These are phyloP conservation scores for Friedmanniomyces endolithicus DNA, from an alignment of 495 filamentous ascomycete species.

Conservation along the genomic window DNA sequence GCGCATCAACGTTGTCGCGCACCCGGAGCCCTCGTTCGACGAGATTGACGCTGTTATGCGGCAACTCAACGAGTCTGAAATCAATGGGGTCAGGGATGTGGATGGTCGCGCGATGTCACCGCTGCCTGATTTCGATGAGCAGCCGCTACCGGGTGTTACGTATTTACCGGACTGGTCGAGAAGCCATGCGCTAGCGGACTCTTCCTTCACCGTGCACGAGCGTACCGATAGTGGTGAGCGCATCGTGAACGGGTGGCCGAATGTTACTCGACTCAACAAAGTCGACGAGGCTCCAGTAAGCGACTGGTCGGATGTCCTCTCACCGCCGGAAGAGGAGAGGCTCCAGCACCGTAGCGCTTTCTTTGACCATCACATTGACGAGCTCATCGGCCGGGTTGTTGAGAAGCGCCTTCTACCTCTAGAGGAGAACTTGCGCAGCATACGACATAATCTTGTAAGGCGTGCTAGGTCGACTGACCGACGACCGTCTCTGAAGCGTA, in stretches of 20 bases:
- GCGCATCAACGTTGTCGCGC: slow-evolving; percentile 11
- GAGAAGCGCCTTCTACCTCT: slow-evolving; percentile 64
- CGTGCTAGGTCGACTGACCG: not conserved
- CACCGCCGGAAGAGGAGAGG: slow-evolving; percentile 69
- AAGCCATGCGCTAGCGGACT: slow-evolving; percentile 45
- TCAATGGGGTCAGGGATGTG: slow-evolving; percentile 25
- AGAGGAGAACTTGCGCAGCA: slow-evolving; percentile 58
- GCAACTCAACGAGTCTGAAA: slow-evolving; percentile 56
- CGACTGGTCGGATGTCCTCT: slow-evolving; percentile 84
- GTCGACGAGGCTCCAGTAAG: slow-evolving; percentile 55
- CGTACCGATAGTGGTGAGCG: slow-evolving; percentile 15
- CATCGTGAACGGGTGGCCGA: slow-evolving; percentile 22
- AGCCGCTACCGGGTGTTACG: slow-evolving; percentile 33
- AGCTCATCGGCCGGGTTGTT: slow-evolving; percentile 67
- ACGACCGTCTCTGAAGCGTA: slow-evolving; percentile 21
- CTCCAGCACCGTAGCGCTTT: slow-evolving; percentile 55
- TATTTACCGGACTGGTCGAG: slow-evolving; percentile 31
- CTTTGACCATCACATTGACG: slow-evolving; percentile 79
- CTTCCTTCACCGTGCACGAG: slow-evolving; percentile 11
- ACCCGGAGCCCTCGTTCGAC: slow-evolving; percentile 47
- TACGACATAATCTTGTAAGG: slow-evolving; percentile 52
- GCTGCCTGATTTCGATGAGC: slow-evolving; percentile 37
- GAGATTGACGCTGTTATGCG: slow-evolving; percentile 82
- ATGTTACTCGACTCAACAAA: slow-evolving; percentile 51
- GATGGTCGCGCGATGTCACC: slow-evolving; percentile 35